Evolutionary conservation across 1,139 yeast genomes (phyloP), one percentile per base, ranked within the genome.

Genomic region (Hansenula lynferdii): DNA sequence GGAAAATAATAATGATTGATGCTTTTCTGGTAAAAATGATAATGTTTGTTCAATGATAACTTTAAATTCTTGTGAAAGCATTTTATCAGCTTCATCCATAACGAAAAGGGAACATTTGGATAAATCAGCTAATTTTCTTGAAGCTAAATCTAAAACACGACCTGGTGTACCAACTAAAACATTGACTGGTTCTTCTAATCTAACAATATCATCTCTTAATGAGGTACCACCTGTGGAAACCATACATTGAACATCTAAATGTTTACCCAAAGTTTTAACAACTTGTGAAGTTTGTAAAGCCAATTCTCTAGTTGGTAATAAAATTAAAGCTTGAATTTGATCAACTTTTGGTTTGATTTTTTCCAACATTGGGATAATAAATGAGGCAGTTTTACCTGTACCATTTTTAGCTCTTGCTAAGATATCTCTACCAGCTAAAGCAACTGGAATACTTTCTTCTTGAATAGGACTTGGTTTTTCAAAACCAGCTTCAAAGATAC

Each of bases 31-130:
- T 74, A 92, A 82, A 58, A 84, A 86, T 35, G 74, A 72, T 54
- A 92, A 72, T 44, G 92, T 84, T 62, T 87, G 96, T 62, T 86
- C 96, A 51, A 92, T 86, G 42, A 90, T 81, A 29, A 80, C 78
- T 52, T 85, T 85, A 63, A 92, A 94, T 59, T 92, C 98, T 52
- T 90, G 80, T 35, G 94, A 80, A 48, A 92, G 75, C 84, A 92
- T 86, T 65, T 92, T 94, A 65, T 92, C 99, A 39, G 98, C 99
- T 70, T 92, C 99, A 64, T 92, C 99, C 97, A 92, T 90, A 41
- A 94, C 82, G 60, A 92, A 90, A 62, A 89, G 72, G 34, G 86
- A 82, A 64, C 97, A 87, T 51, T 84, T 86, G 37, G 86, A 79
- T 47, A 94, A 76, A 59, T 92, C 95, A 16, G 95, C 96, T 41